These are phyloP conservation scores for Geoglossum glabrum DNA, from an alignment of 495 filamentous ascomycete genomes.

Conservation along the genomic window DNA sequence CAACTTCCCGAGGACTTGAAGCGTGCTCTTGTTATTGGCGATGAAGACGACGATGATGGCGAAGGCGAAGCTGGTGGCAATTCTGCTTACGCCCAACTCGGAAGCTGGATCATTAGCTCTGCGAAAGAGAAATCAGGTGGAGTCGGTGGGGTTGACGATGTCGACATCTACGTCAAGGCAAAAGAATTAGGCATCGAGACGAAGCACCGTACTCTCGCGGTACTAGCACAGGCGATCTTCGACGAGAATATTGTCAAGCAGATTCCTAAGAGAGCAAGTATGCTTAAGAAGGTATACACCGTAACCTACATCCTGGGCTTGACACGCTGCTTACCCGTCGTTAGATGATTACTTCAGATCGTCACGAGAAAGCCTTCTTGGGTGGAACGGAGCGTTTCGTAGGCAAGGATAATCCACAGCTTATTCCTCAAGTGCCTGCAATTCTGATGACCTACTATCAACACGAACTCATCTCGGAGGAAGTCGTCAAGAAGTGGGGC, in stretches of 20 bases:
- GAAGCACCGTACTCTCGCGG: slow-evolving; percentile 85
- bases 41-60: slow-evolving; percentile 64
- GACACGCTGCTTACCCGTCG: slow-evolving; percentile 18
- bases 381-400: slow-evolving; percentile 90
- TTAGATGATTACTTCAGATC: slow-evolving; percentile 68
- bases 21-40: slow-evolving; percentile 66
- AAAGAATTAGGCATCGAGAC: slow-evolving; percentile 85
- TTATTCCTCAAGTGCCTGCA: slow-evolving; percentile 58
- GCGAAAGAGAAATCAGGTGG: slow-evolving; percentile 46
- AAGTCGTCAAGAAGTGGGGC: slow-evolving; percentile 77
- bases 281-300: slow-evolving; percentile 62
- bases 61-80: slow-evolving; percentile 57
- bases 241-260: slow-evolving; percentile 76
- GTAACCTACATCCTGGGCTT: not conserved
- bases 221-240: slow-evolving; percentile 86
- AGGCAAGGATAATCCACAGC: slow-evolving; percentile 57
- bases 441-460: slow-evolving; percentile 78
- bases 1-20: slow-evolving; percentile 82
- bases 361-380: slow-evolving; percentile 91
- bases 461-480: slow-evolving; percentile 70
- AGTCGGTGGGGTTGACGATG: slow-evolving; percentile 55
- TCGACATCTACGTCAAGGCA: slow-evolving; percentile 88
- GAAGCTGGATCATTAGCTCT: slow-evolving; percentile 72
- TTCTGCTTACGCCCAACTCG: slow-evolving; percentile 77
- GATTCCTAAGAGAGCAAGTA: slow-evolving; percentile 54